Evolutionary conservation across 1,139 yeast species (phyloP).

Genomic region (Kodamaea sp.): DNA sequence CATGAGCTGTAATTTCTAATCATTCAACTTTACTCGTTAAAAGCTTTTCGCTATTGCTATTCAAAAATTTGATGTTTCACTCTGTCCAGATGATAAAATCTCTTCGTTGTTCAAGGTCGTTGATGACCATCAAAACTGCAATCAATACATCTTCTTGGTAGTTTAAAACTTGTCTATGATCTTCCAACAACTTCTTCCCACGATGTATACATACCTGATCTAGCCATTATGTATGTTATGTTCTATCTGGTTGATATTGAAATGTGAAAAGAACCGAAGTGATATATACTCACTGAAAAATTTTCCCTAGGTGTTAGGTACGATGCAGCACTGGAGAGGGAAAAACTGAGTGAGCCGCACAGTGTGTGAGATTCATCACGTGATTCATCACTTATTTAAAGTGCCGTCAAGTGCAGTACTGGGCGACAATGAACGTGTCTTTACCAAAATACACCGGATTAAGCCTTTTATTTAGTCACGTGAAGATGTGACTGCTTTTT

Average conservation of each 20-base stretch:
- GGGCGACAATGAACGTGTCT: neutral
- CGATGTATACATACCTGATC: constrained; percentile 54
- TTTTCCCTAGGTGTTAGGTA: constrained; percentile 14
- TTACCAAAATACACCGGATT: neutral
- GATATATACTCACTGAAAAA: constrained; percentile 11
- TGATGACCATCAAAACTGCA: too few species aligned
- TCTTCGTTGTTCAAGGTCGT: too few species aligned
- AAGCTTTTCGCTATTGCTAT: too few species aligned
- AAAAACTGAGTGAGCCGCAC: neutral
- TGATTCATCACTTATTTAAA: too few species aligned
- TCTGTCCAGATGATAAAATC: too few species aligned
- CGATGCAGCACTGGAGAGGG: constrained; percentile 7
- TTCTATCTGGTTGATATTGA: constrained; percentile 11
- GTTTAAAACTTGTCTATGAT: neutral
- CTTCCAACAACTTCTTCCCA: neutral
- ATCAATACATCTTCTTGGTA: neutral
- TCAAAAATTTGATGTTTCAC: too few species aligned
- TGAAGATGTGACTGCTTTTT: constrained; percentile 19
- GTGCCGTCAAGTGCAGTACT: too few species aligned
- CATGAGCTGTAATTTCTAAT: too few species aligned
- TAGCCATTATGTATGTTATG: constrained; percentile 46
- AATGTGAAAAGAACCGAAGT: constrained; percentile 11
- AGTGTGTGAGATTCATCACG: constrained; percentile 2
- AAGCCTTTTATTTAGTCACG: constrained; percentile 8
- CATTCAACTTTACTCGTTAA: too few species aligned